Conservation (phyloP, 2,329 filamentous ascomycete species). For the Fusarium goolgardi region DNA sequence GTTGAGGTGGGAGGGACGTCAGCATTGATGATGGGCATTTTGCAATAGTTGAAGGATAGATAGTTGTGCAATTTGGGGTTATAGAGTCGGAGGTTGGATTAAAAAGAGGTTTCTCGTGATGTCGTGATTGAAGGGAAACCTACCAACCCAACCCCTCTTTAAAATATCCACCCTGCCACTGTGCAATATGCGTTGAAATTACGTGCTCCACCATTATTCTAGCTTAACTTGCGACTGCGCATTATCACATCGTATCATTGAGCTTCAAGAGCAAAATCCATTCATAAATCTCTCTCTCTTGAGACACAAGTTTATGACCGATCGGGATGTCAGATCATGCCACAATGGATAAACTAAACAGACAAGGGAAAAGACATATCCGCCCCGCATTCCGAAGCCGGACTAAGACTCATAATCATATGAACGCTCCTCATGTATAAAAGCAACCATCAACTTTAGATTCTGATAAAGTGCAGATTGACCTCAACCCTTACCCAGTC, state of each 20-base stretch:
- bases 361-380: not conserved
- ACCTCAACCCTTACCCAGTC: accelerated
- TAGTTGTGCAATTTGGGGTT: not conserved
- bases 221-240: not conserved
- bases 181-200: not conserved
- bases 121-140: not conserved
- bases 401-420: not conserved
- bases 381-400: not conserved
- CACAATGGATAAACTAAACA: not conserved
- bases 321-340: not conserved
- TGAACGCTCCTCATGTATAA: not conserved
- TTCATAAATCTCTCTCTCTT: not conserved
- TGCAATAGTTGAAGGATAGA: not conserved
- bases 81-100: not conserved
- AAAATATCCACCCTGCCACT: not conserved
- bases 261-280: not conserved
- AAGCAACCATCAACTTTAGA: not conserved
- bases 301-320: not conserved
- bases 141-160: not conserved
- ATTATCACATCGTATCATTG: not conserved
- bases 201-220: not conserved
- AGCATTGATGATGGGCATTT: slow-evolving; percentile 47
- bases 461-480: not conserved
- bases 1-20: slow-evolving; percentile 42
- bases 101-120: not conserved